Evolutionary conservation across 2,329 filamentous ascomycete genomes (phyloP), one percentile per base, ranked within the genome.

Genomic region (Apiospora saccharicola): DNA sequence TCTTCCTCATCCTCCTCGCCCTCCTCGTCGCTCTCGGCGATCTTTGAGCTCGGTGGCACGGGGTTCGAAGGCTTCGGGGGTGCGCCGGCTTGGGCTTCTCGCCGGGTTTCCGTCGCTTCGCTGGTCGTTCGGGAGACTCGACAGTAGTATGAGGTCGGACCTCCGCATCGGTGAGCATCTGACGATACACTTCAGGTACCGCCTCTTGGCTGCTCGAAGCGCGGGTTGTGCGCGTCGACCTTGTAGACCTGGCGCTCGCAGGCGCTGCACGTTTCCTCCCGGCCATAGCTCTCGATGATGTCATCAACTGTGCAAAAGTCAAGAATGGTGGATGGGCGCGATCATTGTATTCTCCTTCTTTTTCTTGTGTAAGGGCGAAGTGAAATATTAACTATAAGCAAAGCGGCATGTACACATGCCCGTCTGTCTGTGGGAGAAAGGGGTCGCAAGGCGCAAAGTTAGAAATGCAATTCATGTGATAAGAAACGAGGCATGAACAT

Each of bases 151-250:
- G 71, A 37, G 78, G 72, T 57, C 78, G 78, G 41, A 86, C 80
- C n/a, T 85, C 83, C n/a, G 83, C 86, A 74, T 88, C 86, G 16
- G 79, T 79, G 46, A 88, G 82, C 86, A 88, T 86, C 73, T 87
- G 82, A 57, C 79, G 81, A 75, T 88, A 88, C 46, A 88, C 81
- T 41, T 84, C 80, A 30, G 82, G 81, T 7, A 83, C 74, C 41
- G 75, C 73, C 53, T 73, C 69, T 41, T 75, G 71, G 67, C 67
- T 74, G n/a, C 76, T 72, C 26, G 77, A 78, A 7, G 79, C 78
- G 71, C 77, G 77, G 7, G 76, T 77, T 64, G 73, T 53, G 24
- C 77, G 75, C 26, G 76, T 70, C 41, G 70, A 30, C 16, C 74
- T 41, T 44, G 75, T 68, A 26, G 77, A 71, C 49, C 71, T 74